Percentiles rank a stretch among this genome's conserved stretches.
Conservation (phyloP, 2,329 filamentous ascomycete species). For the Fusarium algeriense region DNA sequence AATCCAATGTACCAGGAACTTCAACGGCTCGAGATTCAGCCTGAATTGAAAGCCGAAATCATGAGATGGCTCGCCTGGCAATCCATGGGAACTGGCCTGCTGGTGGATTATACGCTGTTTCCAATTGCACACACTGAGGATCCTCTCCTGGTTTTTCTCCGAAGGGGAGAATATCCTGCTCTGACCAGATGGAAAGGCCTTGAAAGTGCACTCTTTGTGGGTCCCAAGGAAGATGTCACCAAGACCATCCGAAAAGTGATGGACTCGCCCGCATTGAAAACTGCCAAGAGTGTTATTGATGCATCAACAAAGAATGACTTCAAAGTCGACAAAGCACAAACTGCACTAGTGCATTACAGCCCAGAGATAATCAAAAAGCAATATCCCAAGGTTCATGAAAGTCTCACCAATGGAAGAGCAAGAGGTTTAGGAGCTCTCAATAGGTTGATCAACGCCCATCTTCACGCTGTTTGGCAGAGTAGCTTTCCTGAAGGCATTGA, state of each 20-base stretch:
- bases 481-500: constrained; percentile 81
- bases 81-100: constrained; percentile 85
- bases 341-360: constrained; percentile 83
- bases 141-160: constrained; percentile 76
- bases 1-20: constrained; percentile 83
- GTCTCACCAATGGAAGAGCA: constrained; percentile 67
- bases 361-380: constrained; percentile 69
- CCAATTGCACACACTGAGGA: constrained; percentile 87
- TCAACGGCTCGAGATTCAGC: constrained; percentile 71
- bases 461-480: constrained; percentile 88
- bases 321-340: constrained; percentile 72
- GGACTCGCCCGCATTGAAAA: constrained; percentile 62
- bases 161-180: constrained; percentile 79
- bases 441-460: constrained; percentile 83
- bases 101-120: constrained; percentile 82
- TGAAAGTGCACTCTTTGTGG: constrained; percentile 78
- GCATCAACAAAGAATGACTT: constrained; percentile 71
- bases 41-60: constrained; percentile 74
- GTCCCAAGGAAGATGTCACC: constrained; percentile 73
- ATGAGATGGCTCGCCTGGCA: constrained; percentile 94
- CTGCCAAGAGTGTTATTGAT: constrained; percentile 72
- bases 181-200: constrained; percentile 81
- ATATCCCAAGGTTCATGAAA: constrained; percentile 76
- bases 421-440: constrained; percentile 75
- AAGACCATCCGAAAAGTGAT: constrained; percentile 72